A percentile compares a stretch with the other conserved stretches of the same genome.
These are phyloP conservation scores for Kwoniella newhampshirensis DNA, from an alignment of 768 basidiomycete genomes.

Conservation along the genomic window DNA sequence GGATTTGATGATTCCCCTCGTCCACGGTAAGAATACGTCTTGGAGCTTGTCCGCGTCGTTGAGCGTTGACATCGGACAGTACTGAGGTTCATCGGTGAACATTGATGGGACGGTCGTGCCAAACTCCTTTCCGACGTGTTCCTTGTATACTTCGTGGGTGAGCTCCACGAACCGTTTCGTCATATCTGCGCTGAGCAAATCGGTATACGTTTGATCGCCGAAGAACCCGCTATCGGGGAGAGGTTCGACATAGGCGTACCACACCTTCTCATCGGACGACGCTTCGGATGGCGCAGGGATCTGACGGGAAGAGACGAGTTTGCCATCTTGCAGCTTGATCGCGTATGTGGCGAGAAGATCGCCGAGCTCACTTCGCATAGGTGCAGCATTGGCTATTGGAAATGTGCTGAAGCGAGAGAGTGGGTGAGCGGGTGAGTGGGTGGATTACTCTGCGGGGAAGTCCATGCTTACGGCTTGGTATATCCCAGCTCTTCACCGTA, in stretches of 20 bases:
- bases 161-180: constrained; percentile 30
- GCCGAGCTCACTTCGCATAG: constrained; percentile 31
- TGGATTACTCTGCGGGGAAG: not conserved
- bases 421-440: no score
- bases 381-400: constrained; percentile 19
- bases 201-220: constrained; percentile 33
- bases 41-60: constrained; percentile 13
- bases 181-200: constrained; percentile 25
- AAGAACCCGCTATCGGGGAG: constrained; percentile 29
- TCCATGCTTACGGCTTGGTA: constrained; percentile 12
- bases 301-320: constrained; percentile 18
- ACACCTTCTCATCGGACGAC: constrained; percentile 12
- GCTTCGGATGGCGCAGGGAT: constrained; percentile 7
- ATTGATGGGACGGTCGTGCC: constrained; percentile 33
- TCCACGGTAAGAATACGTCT: constrained; percentile 42
- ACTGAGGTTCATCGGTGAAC: constrained; percentile 44
- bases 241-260: constrained; percentile 37
- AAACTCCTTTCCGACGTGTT: constrained; percentile 31
- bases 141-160: constrained; percentile 38
- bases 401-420: constrained; percentile 20
- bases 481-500: constrained; percentile 29
- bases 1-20: constrained; percentile 12
- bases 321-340: constrained; percentile 17
- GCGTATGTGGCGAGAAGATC: constrained; percentile 30
- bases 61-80: constrained; percentile 22